Evolutionary conservation across 2,329 filamentous ascomycete species (phyloP), one percentile per base, ranked within the genome.

Genomic region (Laburnicola sp.): DNA sequence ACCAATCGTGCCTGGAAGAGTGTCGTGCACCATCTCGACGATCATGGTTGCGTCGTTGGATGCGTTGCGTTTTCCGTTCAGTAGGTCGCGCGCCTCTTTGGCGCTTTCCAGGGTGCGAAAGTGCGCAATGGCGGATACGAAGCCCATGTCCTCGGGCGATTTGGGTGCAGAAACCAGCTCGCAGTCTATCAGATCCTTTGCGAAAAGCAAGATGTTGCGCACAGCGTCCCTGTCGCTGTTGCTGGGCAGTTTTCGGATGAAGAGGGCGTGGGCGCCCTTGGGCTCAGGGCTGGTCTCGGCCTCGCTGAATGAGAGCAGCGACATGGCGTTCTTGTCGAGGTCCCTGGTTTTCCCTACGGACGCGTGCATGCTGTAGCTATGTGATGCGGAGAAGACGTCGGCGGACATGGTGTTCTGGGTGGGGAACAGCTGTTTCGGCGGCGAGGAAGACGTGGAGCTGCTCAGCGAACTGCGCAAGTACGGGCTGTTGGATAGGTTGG

Each of bases 171-270:
- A 71, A 11, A 86, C 74, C 54, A 86, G 79, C 46, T 84, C 80
- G 48, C 79, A 80, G 56, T 84, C 80, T 42, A 84, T 72, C 42
- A 86, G 76, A 56, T 86, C 83, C 60, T 84, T 82, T 21, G 84
- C 82, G 60, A 87, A 86, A n/a, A 86, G 75, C 4, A 87, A 74
- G 76, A 87, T 84, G 66, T 81, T 84, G 57, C 80, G 78, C 49
- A 87, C 76, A 16, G 80, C 76, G 56, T 86, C 83, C 44, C 76
- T 71, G 62, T 78, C 82, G 37, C 80, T 85, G 65, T 79, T 84
- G 52, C 75, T 78, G 3, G 84, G 82, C 10, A 87, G 75, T 59
- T 80, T 82, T 63, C 82, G 82, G 73, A 87, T 76, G 48, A 83
- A 69, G 53, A 87, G 75, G 46, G 70, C 62, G 43, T 71, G 63